Base-by-base conservation (phyloP, 371 early-diverging fungal genomes). In the Mortierella sp. region DNA sequence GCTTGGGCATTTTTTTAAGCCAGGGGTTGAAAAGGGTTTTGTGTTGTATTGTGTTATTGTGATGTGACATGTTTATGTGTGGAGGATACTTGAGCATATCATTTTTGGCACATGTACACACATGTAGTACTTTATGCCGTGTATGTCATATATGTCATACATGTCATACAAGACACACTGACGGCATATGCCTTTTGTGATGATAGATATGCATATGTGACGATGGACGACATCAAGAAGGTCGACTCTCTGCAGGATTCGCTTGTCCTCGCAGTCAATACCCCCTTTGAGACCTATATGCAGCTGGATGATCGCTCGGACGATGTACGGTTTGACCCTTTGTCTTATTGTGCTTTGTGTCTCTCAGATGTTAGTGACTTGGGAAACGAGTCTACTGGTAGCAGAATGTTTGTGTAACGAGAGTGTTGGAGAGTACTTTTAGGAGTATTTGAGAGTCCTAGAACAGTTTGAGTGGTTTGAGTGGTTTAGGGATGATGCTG, bases 221-320 rank as follows among this genome's bases (percentile, higher is more conserved):
- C 75, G 7, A 59, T 63, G 55, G 58, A 67, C 37, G 75, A 73
- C 28, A 62, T 73, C 64, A 73, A 73, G 49, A 73, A 56, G 32
- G 63, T 68, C n/a, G 56, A 73, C 27, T 73, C 75, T 6, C 43
- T 73, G 51, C 58, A 73, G 42, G 75, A 67, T 41, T 73, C 75
- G 42, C 58, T 73, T 19, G 56, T 73, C 47, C 48, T 73, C 9
- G 75, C 75, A 2, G 68, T 73, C 41, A 63, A 49, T 24, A 73
- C 75, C 24, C 75, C 75, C 12, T 63, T 62, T 27, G 75, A 68
- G 64, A 73, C 75, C 7, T 67, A 63, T 32, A 73, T 73, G 63
- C 63, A 73, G 34, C 50, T 73, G 11, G 64, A 73, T 23, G 64
- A 67, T 31, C 58, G 57, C 19, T 50, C 63, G 19, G 21, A 50